Conservation (phyloP, 371 early-diverging fungal species). For the Cokeromyces recurvatus region DNA sequence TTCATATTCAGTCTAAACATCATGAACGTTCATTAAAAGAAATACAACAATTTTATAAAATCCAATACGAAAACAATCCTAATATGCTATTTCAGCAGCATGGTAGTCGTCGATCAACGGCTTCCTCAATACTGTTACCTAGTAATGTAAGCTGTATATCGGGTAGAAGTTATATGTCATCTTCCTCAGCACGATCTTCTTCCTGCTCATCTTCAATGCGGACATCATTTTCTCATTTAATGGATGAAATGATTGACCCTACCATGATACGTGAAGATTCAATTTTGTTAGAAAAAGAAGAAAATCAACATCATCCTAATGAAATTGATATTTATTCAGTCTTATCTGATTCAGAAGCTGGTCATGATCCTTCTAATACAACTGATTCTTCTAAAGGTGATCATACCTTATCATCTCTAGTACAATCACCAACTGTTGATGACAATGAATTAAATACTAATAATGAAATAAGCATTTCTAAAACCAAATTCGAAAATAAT, state of each 20-base stretch:
- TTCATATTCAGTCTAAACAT: conserved; percentile 4
- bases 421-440: background rate
- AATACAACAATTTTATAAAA: conserved; percentile 8
- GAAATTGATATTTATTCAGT: conserved; percentile 10
- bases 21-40: conserved; percentile 8
- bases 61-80: conserved; percentile 1
- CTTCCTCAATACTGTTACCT: conserved; percentile 1
- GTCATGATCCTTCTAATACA: background rate
- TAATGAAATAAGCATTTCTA: background rate
- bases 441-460: background rate
- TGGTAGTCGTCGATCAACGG: no score
- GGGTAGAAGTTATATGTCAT: background rate
- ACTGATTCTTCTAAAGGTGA: background rate
- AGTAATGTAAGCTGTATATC: conserved; percentile 5
- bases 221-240: background rate
- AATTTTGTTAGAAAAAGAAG: background rate
- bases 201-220: background rate
- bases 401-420: background rate
- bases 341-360: conserved; percentile 7
- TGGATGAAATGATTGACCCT: conserved; percentile 8
- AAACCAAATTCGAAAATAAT: background rate
- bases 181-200: conserved; percentile 5
- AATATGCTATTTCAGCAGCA: background rate
- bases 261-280: background rate
- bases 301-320: background rate